Evolutionary conservation across 176 grass and related monocot species (phyloP).

Genomic region (Puccinellia tenuiflora): DNA sequence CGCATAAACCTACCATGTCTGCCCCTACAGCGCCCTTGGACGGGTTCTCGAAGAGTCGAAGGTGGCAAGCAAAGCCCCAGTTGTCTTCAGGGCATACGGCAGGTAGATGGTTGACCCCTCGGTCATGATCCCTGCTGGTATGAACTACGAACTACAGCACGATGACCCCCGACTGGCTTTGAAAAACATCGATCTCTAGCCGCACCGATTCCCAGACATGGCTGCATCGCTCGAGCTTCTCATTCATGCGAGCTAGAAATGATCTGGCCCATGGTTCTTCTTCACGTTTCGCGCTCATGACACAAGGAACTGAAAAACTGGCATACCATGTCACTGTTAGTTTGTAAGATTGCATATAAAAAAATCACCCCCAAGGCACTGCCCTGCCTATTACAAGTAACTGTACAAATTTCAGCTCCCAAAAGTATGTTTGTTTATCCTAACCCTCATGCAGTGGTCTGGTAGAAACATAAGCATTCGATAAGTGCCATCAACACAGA

Average conservation of each 20-base stretch:
- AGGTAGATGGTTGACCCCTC: conserved; percentile 68
- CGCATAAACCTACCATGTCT: conserved; percentile 64
- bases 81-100: conserved; percentile 70
- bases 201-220: conserved; percentile 59
- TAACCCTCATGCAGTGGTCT: background rate
- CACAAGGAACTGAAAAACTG: conserved; percentile 81
- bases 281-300: conserved; percentile 31
- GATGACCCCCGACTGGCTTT: conserved; percentile 31
- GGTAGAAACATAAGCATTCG: conserved; percentile 6
- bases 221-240: conserved; percentile 37
- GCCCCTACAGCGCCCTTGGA: conserved; percentile 70
- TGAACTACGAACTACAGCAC: conserved; percentile 35
- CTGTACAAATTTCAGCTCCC: background rate
- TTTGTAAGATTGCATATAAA: background rate
- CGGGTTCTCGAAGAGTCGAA: conserved; percentile 85
- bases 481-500: background rate
- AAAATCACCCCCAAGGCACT: too few species aligned
- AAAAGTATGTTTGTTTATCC: background rate
- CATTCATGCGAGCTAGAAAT: conserved; percentile 44
- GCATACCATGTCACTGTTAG: conserved; percentile 3
- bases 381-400: too few species aligned
- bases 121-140: background rate
- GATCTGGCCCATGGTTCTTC: conserved; percentile 61
- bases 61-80: conserved; percentile 59
- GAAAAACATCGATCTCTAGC: conserved; percentile 49